phyloP scores from a whole-genome alignment of 2,329 filamentous ascomycete species.

The Fusarium haematococcum region DNA sequence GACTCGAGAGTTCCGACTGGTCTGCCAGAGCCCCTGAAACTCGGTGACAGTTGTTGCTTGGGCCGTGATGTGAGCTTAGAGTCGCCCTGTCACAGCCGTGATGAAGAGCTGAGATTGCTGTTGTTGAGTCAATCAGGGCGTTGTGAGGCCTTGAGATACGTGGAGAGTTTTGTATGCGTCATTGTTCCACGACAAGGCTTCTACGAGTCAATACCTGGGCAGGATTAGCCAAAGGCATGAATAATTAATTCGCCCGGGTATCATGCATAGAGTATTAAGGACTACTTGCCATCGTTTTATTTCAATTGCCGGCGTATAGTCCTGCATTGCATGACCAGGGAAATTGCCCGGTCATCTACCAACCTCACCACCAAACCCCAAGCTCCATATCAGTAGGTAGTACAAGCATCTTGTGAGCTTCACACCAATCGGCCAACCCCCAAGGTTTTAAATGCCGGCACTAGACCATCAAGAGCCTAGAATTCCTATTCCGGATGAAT shows the following conservation, averaged over 20 bases:
- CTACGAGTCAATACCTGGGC: neutral
- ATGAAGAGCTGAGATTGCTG: neutral
- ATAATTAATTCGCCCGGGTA: neutral
- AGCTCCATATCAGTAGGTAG: neutral
- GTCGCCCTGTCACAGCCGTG: neutral
- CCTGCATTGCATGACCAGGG: neutral
- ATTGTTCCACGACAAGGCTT: neutral
- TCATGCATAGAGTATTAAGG: neutral
- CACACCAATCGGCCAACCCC: slow-evolving; percentile 1
- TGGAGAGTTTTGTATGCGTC: neutral
- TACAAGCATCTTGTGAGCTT: slow-evolving; percentile 7
- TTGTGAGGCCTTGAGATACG: neutral
- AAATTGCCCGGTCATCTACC: neutral
- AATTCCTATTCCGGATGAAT: neutral
- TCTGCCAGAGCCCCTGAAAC: neutral
- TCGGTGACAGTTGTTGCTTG: neutral
- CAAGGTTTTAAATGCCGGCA: slow-evolving; percentile 17
- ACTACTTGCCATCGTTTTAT: neutral
- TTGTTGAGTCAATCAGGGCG: neutral
- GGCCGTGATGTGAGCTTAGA: neutral
- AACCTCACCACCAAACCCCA: neutral
- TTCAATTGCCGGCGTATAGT: neutral
- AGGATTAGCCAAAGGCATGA: neutral
- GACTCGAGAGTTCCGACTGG: slow-evolving; percentile 16
- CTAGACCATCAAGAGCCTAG: neutral